These are phyloP conservation scores for Infundibulicybe gibba DNA, from an alignment of 768 basidiomycete genomes.

Conservation along the genomic window DNA sequence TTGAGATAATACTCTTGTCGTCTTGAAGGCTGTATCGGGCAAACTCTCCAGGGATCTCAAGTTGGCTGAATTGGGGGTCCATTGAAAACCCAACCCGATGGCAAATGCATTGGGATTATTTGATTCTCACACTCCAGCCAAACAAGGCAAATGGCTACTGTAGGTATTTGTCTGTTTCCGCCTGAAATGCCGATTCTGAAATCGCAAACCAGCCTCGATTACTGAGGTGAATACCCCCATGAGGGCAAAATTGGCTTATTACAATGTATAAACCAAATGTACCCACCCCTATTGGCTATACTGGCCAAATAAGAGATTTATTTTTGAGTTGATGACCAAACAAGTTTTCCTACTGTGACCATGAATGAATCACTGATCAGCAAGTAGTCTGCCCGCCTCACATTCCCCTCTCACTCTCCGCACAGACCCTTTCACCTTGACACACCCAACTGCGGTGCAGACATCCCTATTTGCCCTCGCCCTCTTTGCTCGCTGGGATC, in stretches of 20 bases:
- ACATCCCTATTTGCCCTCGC: slow-evolving; percentile 82
- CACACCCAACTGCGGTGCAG: slow-evolving; percentile 85
- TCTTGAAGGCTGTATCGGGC: neutral
- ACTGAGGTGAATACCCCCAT: no score
- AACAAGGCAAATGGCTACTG: no score
- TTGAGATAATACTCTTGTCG: neutral
- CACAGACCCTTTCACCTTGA: slow-evolving; percentile 68
- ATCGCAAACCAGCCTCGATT: no score
- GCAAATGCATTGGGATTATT: neutral
- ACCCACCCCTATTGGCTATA: no score
- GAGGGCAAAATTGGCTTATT: no score
- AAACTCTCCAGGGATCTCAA: slow-evolving; percentile 1
- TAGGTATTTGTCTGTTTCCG: no score
- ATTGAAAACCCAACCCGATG: slow-evolving; percentile 7
- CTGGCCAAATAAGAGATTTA: no score
- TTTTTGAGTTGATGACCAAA: no score
- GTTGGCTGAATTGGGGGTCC: slow-evolving; percentile 5
- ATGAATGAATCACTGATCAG: slow-evolving; percentile 34
- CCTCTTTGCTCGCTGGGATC: slow-evolving; percentile 79
- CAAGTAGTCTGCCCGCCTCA: slow-evolving; percentile 9
- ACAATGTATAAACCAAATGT: no score
- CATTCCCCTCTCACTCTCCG: slow-evolving; percentile 1
- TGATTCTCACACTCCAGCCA: no score
- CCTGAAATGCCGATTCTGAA: no score
- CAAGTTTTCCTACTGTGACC: no score